Evolutionary conservation across 2,329 filamentous ascomycete genomes (phyloP), one percentile per base, ranked within the genome.

Genomic region (Neopestalotiopsis rosae): DNA sequence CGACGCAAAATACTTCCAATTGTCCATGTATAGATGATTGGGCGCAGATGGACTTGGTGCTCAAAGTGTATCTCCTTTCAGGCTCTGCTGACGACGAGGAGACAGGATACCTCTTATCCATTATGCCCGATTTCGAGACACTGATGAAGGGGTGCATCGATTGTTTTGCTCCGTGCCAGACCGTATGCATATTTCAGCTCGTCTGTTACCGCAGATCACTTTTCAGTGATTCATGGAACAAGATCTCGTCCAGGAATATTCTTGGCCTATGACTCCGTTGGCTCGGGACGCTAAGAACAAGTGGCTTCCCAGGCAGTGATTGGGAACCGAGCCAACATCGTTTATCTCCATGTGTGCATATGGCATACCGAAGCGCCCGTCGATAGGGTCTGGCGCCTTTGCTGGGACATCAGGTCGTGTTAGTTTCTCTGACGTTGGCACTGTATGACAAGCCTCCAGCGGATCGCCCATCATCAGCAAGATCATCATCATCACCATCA

Each of bases 261-360:
- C 14, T 49, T n/a, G n/a, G 14, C 45, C 14, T 49, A 5, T 49
- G 14, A n/a, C 45, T 59, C 57, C 57, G 20, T 28, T 59, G 57
- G 57, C 17, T 59, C 30, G 57, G 57, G 24, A 59, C 57, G 57
- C 57, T 59, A 59, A 34, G 10, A 59, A 61, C 45, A 52, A 52
- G 45, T 52, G n/a, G 17, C 45, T 49, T 49, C 14, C n/a, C 45
- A 28, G 24, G 24, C 24, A 49, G n/a, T 20, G 45, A 52, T 52
- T 28, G 5, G 45, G 5, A n/a, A n/a, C 7, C n/a, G 45, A n/a
- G 20, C 45, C 45, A 52, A 20, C 20, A 52, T 20, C 17, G n/a
- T 52, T 10, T 52, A 7, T 17, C 17, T 17, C 20, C 20, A n/a
- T 24, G 45, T 45, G 14, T 14, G 42, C 5, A 13, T 49, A 24